These are phyloP conservation scores for Silene conica DNA, from an alignment of 148 eudicot genomes.

Conservation along the genomic window DNA sequence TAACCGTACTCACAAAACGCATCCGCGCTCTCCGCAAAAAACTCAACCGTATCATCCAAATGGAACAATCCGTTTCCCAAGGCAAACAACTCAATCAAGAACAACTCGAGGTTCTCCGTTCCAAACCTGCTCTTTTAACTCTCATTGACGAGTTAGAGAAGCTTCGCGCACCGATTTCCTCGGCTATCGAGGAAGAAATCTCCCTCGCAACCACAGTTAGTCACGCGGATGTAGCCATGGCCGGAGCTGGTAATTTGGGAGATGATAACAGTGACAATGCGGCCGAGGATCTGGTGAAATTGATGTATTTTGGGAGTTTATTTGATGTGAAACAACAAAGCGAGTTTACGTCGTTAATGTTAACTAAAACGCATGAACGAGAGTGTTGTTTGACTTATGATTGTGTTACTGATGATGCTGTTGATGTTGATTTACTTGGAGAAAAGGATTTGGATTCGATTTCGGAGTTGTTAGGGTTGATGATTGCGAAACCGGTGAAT, in stretches of 20 bases:
- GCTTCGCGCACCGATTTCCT: slow-evolving; percentile 53
- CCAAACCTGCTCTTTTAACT: slow-evolving; percentile 50
- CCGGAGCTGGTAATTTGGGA: no score
- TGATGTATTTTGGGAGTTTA: slow-evolving; percentile 74
- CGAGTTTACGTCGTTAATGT: slow-evolving; percentile 54
- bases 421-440: slow-evolving; percentile 52
- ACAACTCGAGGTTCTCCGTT: slow-evolving; percentile 58
- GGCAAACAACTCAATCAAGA: slow-evolving; percentile 72
- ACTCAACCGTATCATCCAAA: slow-evolving; percentile 58
- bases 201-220: slow-evolving; percentile 17
- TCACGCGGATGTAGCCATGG: no score
- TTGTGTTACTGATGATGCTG: slow-evolving; percentile 73
- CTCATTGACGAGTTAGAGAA: slow-evolving; percentile 83
- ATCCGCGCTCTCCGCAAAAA: slow-evolving; percentile 77
- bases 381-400: slow-evolving; percentile 83
- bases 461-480: slow-evolving; percentile 47
- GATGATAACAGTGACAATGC: not conserved
- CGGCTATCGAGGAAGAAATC: slow-evolving; percentile 58
- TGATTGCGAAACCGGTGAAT: slow-evolving; percentile 57
- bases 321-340: slow-evolving; percentile 64
- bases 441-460: slow-evolving; percentile 84
- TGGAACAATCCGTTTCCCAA: slow-evolving; percentile 54
- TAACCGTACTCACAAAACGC: slow-evolving; percentile 70
- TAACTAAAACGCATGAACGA: slow-evolving; percentile 72
- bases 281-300: slow-evolving; percentile 56